phyloP scores from a whole-genome alignment of 169 alveolate species.

The Eimeria brunetti region DNA sequence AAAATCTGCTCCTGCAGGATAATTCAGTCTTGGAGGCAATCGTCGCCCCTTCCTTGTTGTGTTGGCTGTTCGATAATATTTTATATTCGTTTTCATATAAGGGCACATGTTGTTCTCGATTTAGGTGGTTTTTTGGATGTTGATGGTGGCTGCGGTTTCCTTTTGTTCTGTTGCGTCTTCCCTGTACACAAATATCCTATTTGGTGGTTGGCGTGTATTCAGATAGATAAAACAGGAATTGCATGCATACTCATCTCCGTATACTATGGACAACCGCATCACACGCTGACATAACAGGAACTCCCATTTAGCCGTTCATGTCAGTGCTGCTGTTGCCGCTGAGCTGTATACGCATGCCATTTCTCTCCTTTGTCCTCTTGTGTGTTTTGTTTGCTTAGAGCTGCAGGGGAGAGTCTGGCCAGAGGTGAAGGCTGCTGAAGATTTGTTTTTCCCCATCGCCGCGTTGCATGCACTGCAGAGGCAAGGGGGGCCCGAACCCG shows the following conservation, averaged over 20 bases:
- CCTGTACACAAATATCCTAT: no score
- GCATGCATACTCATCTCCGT: not conserved
- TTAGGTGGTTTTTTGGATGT: no score
- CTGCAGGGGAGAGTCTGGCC: slow-evolving; percentile 45
- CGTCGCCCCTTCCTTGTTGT: not conserved
- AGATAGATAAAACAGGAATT: not conserved
- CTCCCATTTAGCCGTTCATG: not conserved
- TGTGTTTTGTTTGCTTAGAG: slow-evolving; percentile 7
- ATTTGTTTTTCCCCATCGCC: not conserved
- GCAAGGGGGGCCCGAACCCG: slow-evolving; percentile 38
- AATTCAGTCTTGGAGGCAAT: no score
- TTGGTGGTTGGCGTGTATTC: not conserved
- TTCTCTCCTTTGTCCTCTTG: not conserved
- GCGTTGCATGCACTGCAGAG: slow-evolving; percentile 32
- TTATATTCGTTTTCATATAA: not conserved
- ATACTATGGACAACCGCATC: not conserved
- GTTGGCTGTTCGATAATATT: not conserved
- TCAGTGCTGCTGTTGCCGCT: not conserved
- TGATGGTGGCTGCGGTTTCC: no score
- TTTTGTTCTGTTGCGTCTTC: no score
- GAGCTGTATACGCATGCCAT: not conserved
- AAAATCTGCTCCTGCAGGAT: no score
- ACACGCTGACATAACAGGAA: not conserved
- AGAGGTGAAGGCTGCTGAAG: slow-evolving; percentile 39
- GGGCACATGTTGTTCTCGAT: no score